A percentile compares a stretch with the other conserved stretches of the same genome.
phyloP scores from a whole-genome alignment of 192 early-diverging fungal species.

The Linnemannia zychae region DNA sequence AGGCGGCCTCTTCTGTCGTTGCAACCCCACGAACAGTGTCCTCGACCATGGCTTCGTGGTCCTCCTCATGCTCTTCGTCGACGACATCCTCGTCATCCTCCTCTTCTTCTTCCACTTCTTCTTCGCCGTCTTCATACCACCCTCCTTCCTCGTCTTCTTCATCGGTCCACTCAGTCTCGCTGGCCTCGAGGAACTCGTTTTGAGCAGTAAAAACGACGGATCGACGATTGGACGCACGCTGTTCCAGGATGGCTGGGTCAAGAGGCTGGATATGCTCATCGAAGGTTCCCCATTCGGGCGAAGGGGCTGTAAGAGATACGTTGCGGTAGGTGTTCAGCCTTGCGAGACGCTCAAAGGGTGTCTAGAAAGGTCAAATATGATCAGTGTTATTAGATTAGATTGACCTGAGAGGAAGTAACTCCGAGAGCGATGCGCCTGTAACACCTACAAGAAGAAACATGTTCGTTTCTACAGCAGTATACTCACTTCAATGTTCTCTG shows the following conservation, averaged over 20 bases:
- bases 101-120: slow-evolving; percentile 65
- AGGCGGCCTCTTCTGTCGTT: neutral
- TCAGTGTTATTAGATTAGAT: neutral
- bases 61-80: slow-evolving; percentile 24
- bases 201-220: slow-evolving; percentile 47
- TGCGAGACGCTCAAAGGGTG: slow-evolving; percentile 82
- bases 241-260: slow-evolving; percentile 39
- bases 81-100: slow-evolving; percentile 54
- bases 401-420: neutral
- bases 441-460: neutral
- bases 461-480: neutral
- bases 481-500: slow-evolving; percentile 87
- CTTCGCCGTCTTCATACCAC: slow-evolving; percentile 59
- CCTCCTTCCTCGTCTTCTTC: slow-evolving; percentile 66
- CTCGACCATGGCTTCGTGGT: slow-evolving; percentile 52
- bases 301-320: slow-evolving; percentile 57
- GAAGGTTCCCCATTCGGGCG: slow-evolving; percentile 50
- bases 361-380: slow-evolving; percentile 58
- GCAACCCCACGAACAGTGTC: slow-evolving; percentile 57
- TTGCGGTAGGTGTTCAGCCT: slow-evolving; percentile 83
- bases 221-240: slow-evolving; percentile 31
- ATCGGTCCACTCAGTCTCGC: slow-evolving; percentile 63
- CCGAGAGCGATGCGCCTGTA: neutral
- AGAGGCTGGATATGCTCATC: slow-evolving; percentile 47
- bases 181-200: slow-evolving; percentile 55